These are phyloP conservation scores for Eruca vesicaria DNA, from an alignment of 441 rosid genomes.

Conservation along the genomic window DNA sequence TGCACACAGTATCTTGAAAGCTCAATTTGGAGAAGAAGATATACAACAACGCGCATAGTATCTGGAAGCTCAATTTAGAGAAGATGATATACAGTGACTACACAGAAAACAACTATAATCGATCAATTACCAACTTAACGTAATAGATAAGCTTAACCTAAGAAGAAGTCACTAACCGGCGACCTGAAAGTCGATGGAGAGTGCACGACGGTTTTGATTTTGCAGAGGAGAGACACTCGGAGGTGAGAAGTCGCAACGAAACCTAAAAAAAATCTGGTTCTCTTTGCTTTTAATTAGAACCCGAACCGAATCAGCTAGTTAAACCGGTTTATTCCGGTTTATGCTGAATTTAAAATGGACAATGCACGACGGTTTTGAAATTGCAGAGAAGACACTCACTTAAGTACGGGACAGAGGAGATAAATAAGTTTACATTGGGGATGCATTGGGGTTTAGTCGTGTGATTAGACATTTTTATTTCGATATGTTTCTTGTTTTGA, in stretches of 20 bases:
- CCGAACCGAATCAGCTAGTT: background rate
- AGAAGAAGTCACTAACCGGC: background rate
- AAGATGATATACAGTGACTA: background rate
- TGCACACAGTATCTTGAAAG: background rate
- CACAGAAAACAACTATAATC: background rate
- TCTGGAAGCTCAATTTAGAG: background rate
- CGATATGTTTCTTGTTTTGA: no score
- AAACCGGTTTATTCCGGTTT: background rate
- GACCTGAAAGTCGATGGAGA: background rate
- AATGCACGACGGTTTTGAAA: background rate
- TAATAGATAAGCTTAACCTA: background rate
- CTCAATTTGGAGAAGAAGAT: background rate
- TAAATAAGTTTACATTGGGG: no score
- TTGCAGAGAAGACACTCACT: background rate
- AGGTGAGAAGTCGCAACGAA: background rate
- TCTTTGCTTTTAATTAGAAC: background rate
- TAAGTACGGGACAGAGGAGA: no score
- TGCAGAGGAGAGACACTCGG: constrained; percentile 19
- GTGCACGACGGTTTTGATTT: constrained; percentile 5
- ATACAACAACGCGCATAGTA: background rate
- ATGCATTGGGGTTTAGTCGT: background rate
- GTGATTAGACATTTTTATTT: background rate
- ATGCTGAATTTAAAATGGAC: background rate
- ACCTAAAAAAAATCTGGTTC: background rate
- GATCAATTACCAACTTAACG: background rate